phyloP scores from a whole-genome alignment of 2,329 filamentous ascomycete species.

The Xylaria sp. region DNA sequence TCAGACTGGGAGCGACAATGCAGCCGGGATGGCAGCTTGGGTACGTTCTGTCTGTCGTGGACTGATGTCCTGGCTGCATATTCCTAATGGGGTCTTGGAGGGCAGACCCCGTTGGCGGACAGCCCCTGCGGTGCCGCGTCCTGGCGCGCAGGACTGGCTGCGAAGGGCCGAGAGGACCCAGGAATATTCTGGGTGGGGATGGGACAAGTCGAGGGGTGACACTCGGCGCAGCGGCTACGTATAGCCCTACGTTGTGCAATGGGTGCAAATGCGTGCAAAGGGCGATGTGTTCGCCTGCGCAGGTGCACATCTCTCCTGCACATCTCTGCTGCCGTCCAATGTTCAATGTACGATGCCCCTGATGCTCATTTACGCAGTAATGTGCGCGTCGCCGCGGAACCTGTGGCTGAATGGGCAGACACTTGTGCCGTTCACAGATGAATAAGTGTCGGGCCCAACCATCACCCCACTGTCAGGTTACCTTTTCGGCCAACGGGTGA shows the following conservation, averaged over 20 bases:
- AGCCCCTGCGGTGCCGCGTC: background rate
- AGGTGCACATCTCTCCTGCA: too few relatives aligned
- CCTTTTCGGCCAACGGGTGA: background rate
- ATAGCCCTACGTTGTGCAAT: background rate
- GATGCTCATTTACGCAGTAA: too few relatives aligned
- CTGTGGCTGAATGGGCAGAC: background rate
- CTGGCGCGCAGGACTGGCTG: background rate
- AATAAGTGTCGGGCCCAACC: background rate
- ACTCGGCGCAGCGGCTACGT: conserved; percentile 2
- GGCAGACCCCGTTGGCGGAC: conserved; percentile 9
- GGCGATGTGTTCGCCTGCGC: background rate
- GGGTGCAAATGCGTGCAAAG: background rate
- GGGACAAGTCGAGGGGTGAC: conserved; percentile 9
- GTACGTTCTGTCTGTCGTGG: conserved; percentile 5
- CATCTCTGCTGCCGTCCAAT: too few relatives aligned
- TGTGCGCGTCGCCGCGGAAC: too few relatives aligned
- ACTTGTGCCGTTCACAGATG: background rate
- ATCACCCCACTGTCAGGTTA: background rate
- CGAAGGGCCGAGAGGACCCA: conserved; percentile 14
- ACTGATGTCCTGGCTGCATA: conserved; percentile 16
- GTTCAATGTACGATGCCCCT: background rate
- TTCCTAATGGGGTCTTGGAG: background rate
- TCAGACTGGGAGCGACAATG: too few relatives aligned
- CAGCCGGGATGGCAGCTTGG: conserved; percentile 20
- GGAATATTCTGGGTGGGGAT: conserved; percentile 20